Base-by-base conservation (phyloP, 768 basidiomycete species). In the Lactarius psammicola region DNA sequence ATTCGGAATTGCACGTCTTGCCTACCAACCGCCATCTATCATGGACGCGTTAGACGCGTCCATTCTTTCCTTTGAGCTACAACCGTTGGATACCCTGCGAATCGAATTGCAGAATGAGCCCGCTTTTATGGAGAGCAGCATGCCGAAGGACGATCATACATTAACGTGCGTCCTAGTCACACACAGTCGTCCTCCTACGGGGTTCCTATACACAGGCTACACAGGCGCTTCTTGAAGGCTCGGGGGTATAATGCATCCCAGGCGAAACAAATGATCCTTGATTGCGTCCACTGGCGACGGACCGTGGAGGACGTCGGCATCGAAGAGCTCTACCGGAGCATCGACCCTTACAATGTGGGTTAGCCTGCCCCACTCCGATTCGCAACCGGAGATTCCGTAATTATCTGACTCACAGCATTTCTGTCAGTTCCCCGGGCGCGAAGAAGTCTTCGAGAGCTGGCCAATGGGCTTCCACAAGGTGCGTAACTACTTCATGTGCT, bases 381-480 rank as follows among this genome's bases (percentile, higher is more conserved):
- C 20, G 13, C 34, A n/a, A 28, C 8, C 34, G 31, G 49, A 38
- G 13, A 11, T 38, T 23, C 26, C 44, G 33, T 23, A 30, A 17
- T 42, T 7, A 30, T 49, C 57, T 49, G 33, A 51, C 46, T 5
- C 13, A 33, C 38, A 53, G 64, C n/a, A n/a, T n/a, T n/a, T n/a
- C n/a, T n/a, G n/a, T n/a, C 59, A 92, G 89, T 92, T 86, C 70
- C 87, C 87, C 1, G 87, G 85, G 68, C 84, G 89, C 53, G 80
- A 84, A 59, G 80, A 82, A 1, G 84, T 91, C 8, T 89, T 90
- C 68, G 84, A 88, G 60, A 85, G 83, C 67, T 92, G 89, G 89
- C 88, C 88, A 3, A 83, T 90, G 79, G 90, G 83, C 69, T 90
- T 88, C 70, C 89, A 92, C 74, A 90, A 90, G 78, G 88, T 84